Base-by-base conservation (phyloP, 23 red algal genomes). In the Agarophyton chilense region DNA sequence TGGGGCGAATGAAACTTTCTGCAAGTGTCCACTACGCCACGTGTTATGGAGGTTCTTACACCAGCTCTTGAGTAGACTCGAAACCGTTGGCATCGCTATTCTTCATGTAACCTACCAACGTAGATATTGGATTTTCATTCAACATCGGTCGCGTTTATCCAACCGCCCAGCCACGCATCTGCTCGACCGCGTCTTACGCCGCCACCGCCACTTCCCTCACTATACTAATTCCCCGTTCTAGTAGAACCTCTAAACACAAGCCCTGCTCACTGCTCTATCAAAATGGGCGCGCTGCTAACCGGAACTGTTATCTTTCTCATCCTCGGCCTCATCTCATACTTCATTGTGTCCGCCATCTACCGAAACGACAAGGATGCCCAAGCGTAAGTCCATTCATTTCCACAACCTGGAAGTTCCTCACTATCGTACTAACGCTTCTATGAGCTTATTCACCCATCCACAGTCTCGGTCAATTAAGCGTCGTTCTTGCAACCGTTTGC, bases 311-410 rank as follows among this genome's bases (percentile, higher is more conserved):
- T 95, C 43, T 95, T 91, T 49, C 63, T 83, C 31, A 54, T 87
- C 18, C 84, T 95, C 34, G 87, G 85, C 34, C 13, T 91, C 31
- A 22, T 90, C 16, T 67, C 82, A 16, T 95, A 95, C 86, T 91
- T 95, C 80, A 55, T 83, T 53, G 88, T 95, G 24, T 95, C 93
- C 22, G 86, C 82, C 39, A 81, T 91, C 63, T 95, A 85, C 56
- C 93, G 93, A 28, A 95, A 95, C 65, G 87, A 95, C 86, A 95
- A 95, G 72, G 93, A 95, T 78, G 81, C 86, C 24, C 93, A 95
- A 95, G 93, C 93, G 93, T 95, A 85, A 58, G 93, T 95, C 63
- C 10, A 64, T 21, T 49, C 86, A 42, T 14, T 45, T 45, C n/a
- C 55, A 13, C 26, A 38, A 1, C 11, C 52, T 47, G 7, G 11